These are phyloP conservation scores for Mimosa bimucronata DNA, from an alignment of 306 rosid genomes.

Conservation along the genomic window DNA sequence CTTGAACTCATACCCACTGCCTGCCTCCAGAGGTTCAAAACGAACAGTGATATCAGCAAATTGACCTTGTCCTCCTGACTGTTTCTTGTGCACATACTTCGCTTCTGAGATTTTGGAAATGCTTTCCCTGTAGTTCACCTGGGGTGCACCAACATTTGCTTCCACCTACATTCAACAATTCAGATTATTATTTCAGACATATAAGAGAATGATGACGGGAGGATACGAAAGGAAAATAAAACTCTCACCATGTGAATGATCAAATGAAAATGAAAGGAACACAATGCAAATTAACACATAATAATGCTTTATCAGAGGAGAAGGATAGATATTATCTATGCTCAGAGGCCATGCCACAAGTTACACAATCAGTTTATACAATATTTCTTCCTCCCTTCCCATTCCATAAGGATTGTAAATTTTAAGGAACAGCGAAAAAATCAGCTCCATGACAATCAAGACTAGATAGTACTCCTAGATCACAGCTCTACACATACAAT, in stretches of 20 bases:
- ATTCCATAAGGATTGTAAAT: neutral
- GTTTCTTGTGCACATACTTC: constrained; percentile 95
- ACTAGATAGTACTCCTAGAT: neutral
- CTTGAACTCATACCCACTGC: constrained; percentile 91
- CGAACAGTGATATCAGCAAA: constrained; percentile 91
- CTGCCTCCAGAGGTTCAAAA: constrained; percentile 92
- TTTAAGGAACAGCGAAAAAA: neutral
- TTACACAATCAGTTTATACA: neutral
- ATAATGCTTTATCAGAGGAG: constrained; percentile 17
- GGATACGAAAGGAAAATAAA: neutral
- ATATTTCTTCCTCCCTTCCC: constrained; percentile 9
- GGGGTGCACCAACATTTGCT: constrained; percentile 98
- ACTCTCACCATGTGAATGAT: constrained; percentile 9
- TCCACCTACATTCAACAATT: constrained; percentile 67
- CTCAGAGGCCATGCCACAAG: constrained; percentile 16
- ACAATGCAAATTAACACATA: constrained; percentile 9
- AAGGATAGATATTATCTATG: constrained; percentile 16
- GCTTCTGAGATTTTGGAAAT: constrained; percentile 72
- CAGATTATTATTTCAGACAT: constrained; percentile 10
- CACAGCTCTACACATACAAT: neutral
- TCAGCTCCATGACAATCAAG: constrained; percentile 15
- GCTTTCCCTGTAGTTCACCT: constrained; percentile 97
- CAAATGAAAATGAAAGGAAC: constrained; percentile 9
- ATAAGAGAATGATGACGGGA: constrained; percentile 4
- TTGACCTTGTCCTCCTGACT: constrained; percentile 98